phyloP scores from a whole-genome alignment of 2,329 filamentous ascomycete species.

The Sporothrix pseudoabietina region DNA sequence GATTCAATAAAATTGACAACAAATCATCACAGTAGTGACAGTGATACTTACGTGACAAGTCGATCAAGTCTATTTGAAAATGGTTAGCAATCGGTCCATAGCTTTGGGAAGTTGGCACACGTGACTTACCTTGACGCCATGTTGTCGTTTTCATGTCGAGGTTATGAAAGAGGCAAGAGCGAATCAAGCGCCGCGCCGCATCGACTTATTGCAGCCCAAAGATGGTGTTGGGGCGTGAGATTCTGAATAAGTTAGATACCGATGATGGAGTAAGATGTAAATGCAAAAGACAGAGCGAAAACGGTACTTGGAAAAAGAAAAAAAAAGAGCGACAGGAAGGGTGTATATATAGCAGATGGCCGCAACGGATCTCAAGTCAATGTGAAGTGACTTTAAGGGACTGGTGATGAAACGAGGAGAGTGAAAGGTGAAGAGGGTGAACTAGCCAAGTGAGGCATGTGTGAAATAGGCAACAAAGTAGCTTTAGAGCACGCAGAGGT shows the following conservation, averaged over 20 bases:
- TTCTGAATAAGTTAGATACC: background rate
- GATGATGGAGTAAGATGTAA: background rate
- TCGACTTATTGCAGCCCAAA: conserved; percentile 1
- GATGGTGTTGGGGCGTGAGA: background rate
- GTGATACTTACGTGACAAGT: conserved; percentile 74
- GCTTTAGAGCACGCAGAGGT: background rate
- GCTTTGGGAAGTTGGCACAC: background rate
- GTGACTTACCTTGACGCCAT: conserved; percentile 59
- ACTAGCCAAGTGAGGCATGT: background rate
- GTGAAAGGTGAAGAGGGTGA: background rate
- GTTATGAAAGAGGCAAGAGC: conserved; percentile 28
- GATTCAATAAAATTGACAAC: background rate
- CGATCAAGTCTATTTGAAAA: conserved; percentile 69
- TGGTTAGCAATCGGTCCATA: conserved; percentile 35
- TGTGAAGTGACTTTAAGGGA: conserved; percentile 1
- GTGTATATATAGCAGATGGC: background rate
- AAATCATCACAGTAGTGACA: background rate
- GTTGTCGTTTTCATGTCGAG: conserved; percentile 45
- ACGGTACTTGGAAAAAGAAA: no score
- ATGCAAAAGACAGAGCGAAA: background rate
- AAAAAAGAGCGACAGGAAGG: background rate
- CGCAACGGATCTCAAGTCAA: background rate
- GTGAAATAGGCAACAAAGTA: background rate
- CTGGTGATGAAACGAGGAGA: background rate
- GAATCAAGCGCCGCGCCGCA: conserved; percentile 27